Evolutionary conservation across 106 monocot genomes (phyloP).

Genomic region (Acanthochlamys bracteata): DNA sequence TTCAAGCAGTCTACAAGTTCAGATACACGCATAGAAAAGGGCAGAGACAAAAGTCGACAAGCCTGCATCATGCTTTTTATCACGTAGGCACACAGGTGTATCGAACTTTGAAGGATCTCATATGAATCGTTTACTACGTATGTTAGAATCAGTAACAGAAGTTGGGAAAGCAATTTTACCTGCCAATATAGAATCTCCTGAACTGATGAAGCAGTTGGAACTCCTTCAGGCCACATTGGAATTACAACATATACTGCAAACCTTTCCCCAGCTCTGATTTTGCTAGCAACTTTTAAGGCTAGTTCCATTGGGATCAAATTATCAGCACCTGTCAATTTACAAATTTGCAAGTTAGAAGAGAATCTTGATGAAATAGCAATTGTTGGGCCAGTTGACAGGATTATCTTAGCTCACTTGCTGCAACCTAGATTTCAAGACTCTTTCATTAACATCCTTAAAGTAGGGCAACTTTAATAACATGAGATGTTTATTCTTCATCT

Average conservation of each 20-base stretch:
- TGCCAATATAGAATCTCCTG: constrained; percentile 86
- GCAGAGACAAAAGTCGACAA: too few relatives aligned
- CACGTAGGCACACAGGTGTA: too few relatives aligned
- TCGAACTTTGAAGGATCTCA: not conserved
- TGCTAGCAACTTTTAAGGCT: constrained; percentile 62
- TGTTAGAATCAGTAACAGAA: not conserved
- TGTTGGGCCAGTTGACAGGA: too few relatives aligned
- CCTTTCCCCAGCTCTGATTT: constrained; percentile 47
- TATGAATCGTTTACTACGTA: not conserved
- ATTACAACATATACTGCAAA: constrained; percentile 72
- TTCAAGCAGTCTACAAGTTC: too few relatives aligned
- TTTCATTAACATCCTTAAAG: too few relatives aligned
- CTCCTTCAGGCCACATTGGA: constrained; percentile 87
- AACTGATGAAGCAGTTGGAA: constrained; percentile 42
- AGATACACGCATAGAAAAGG: too few relatives aligned
- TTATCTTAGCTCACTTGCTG: too few relatives aligned
- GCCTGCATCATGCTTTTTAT: too few relatives aligned
- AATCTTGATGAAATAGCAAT: too few relatives aligned
- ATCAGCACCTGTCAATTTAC: constrained; percentile 41
- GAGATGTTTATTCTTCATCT: too few relatives aligned
- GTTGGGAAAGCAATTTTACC: constrained; percentile 17
- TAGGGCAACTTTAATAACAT: too few relatives aligned
- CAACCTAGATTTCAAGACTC: too few relatives aligned
- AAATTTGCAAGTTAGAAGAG: not conserved
- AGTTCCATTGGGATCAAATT: constrained; percentile 76